A percentile compares a stretch with the other conserved stretches of the same genome.
phyloP scores from a whole-genome alignment of 306 rosid species.

The Sphenostylis stenocarpa region DNA sequence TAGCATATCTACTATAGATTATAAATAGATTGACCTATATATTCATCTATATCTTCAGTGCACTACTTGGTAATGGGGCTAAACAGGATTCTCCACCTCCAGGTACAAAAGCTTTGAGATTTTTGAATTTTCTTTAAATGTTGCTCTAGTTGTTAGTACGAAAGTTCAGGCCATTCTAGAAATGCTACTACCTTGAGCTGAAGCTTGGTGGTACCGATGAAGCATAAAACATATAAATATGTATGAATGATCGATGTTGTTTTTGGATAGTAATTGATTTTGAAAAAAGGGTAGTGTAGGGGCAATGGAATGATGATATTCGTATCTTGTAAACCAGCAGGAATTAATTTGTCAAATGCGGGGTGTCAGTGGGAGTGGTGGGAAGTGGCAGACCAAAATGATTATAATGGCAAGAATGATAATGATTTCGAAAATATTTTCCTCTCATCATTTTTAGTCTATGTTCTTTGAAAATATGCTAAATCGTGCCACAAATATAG shows the following conservation, averaged over 20 bases:
- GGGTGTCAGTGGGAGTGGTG: slow-evolving; percentile 28
- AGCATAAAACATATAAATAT: not conserved
- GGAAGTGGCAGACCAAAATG: slow-evolving; percentile 55
- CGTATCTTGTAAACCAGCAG: not conserved
- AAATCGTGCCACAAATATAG: not conserved
- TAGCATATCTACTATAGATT: slow-evolving; percentile 30
- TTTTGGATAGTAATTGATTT: slow-evolving; percentile 8
- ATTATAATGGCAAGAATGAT: slow-evolving; percentile 32
- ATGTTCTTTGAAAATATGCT: not conserved
- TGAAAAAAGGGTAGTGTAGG: not conserved
- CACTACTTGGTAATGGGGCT: slow-evolving; percentile 37
- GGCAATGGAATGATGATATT: not conserved
- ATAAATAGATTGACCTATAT: slow-evolving; percentile 14
- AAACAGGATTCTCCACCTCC: slow-evolving; percentile 43
- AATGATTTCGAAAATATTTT: slow-evolving; percentile 20
- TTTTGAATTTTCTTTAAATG: not conserved
- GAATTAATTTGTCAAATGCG: slow-evolving; percentile 33
- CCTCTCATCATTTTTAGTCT: not conserved
- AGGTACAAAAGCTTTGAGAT: not conserved
- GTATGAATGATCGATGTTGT: not conserved
- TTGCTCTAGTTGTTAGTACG: not conserved
- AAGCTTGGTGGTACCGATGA: not conserved
- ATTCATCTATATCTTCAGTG: not conserved
- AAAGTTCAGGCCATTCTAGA: not conserved
- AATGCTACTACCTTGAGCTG: not conserved